Evolutionary conservation across 495 filamentous ascomycete genomes (phyloP).

Genomic region (Talaromyces trachyspermus): DNA sequence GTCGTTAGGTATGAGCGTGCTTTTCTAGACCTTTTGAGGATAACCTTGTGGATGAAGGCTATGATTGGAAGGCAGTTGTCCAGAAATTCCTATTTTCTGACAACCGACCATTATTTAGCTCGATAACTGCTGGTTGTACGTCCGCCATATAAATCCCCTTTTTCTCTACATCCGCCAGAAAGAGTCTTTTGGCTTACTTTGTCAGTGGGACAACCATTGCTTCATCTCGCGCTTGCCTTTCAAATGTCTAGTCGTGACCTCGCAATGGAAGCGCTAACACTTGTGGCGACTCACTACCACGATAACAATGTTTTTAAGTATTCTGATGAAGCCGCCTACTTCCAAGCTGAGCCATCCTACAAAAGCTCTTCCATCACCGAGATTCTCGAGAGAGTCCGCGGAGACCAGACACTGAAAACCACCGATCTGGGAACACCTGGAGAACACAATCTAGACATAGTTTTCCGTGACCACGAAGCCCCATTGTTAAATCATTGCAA

Average conservation of each 20-base stretch:
- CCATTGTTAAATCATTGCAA: conserved; percentile 81
- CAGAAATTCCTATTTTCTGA: conserved; percentile 69
- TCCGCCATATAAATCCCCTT: too few species aligned
- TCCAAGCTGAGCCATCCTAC: conserved; percentile 40
- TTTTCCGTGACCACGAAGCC: conserved; percentile 65
- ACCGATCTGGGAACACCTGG: conserved; percentile 52
- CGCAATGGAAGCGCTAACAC: conserved; percentile 73
- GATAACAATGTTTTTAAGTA: conserved; percentile 69
- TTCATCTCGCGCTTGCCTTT: conserved; percentile 83
- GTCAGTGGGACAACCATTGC: conserved; percentile 77
- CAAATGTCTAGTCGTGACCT: conserved; percentile 73
- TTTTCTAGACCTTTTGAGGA: conserved; percentile 93
- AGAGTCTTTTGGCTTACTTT: neutral
- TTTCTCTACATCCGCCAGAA: neutral
- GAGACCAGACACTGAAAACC: conserved; percentile 45
- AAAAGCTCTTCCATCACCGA: conserved; percentile 52
- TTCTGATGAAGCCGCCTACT: conserved; percentile 62
- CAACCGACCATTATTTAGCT: conserved; percentile 69
- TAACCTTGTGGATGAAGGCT: conserved; percentile 62
- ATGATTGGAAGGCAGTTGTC: conserved; percentile 77
- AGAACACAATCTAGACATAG: conserved; percentile 52
- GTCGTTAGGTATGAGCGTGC: conserved; percentile 69
- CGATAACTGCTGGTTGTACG: conserved; percentile 69
- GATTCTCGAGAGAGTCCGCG: conserved; percentile 51
- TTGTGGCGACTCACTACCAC: conserved; percentile 64